These are phyloP conservation scores for Tetracladium setigerum DNA, from an alignment of 495 filamentous ascomycete species.

Conservation along the genomic window DNA sequence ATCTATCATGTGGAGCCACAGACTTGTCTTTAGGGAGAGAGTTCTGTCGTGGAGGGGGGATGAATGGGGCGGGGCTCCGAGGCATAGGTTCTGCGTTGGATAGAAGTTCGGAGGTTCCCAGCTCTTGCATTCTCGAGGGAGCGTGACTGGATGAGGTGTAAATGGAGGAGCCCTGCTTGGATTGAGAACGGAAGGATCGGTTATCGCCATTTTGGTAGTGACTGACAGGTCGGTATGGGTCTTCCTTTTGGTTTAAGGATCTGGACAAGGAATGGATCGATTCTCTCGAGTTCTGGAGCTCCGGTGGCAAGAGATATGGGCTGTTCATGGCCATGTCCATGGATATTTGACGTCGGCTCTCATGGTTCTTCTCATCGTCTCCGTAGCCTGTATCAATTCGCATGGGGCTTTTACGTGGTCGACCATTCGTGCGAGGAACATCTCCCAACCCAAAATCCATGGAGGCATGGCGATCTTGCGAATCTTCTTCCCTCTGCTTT, in stretches of 20 bases:
- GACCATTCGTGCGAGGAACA: constrained; percentile 19
- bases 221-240: constrained; percentile 74
- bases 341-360: constrained; percentile 65
- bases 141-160: constrained; percentile 45
- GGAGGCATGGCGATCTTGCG: constrained; percentile 80
- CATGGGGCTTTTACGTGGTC: constrained; percentile 20
- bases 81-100: constrained; percentile 18
- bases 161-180: constrained; percentile 47
- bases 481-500: constrained; percentile 71
- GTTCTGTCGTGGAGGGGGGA: constrained; percentile 19
- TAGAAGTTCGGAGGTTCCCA: constrained; percentile 11
- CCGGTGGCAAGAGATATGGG: constrained; percentile 86
- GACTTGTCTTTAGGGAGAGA: constrained; percentile 13
- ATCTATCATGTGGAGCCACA: neutral
- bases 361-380: constrained; percentile 35
- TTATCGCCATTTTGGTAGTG: constrained; percentile 51
- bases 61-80: constrained; percentile 11
- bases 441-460: constrained; percentile 85
- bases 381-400: constrained; percentile 33
- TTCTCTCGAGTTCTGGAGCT: constrained; percentile 67
- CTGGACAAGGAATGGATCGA: constrained; percentile 81
- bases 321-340: constrained; percentile 74
- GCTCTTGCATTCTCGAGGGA: constrained; percentile 17
- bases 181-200: constrained; percentile 49
- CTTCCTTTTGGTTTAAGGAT: constrained; percentile 58